Conservation (phyloP, 2,329 filamentous ascomycete genomes). For the Meredithiella fracta region DNA sequence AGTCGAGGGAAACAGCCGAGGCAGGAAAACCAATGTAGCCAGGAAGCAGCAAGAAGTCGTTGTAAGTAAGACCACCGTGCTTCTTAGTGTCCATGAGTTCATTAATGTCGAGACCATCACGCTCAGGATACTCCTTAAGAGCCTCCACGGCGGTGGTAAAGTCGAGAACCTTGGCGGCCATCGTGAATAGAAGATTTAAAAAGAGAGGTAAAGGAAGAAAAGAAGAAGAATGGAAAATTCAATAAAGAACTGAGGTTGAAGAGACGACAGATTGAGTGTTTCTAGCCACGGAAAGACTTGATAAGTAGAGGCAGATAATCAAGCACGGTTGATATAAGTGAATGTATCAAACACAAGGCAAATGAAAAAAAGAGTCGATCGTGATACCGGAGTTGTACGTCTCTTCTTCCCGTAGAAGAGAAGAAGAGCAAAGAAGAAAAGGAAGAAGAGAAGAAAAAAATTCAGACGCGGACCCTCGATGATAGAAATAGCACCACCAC, state of each 20-base stretch:
- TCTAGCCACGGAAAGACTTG: conserved; percentile 19
- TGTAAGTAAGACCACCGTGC: conserved; percentile 92
- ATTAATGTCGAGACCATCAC: conserved; percentile 75
- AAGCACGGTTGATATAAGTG: conserved; percentile 16
- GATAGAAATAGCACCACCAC: background rate
- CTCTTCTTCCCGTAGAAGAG: conserved; percentile 38
- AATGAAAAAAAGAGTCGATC: conserved; percentile 19
- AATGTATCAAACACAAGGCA: conserved; percentile 17
- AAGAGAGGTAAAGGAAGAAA: conserved; percentile 11
- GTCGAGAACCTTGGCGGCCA: conserved; percentile 60
- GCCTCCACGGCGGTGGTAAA: conserved; percentile 60
- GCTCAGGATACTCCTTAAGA: conserved; percentile 61
- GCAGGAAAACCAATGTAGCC: conserved; percentile 98
- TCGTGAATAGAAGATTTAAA: conserved; percentile 23
- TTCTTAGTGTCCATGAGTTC: conserved; percentile 80
- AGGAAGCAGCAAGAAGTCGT: conserved; percentile 91
- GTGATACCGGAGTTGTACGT: conserved; percentile 22
- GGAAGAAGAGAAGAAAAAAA: conserved; percentile 21
- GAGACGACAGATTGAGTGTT: conserved; percentile 19
- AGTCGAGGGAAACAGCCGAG: conserved; percentile 72
- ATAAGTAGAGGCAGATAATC: conserved; percentile 18
- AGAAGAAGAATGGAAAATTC: conserved; percentile 19
- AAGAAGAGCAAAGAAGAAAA: conserved; percentile 28
- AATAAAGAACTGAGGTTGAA: conserved; percentile 27
- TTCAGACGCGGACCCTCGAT: conserved; percentile 19